These are phyloP conservation scores for Metschnikowia dekortorum DNA, from an alignment of 805 yeast species.

Conservation along the genomic window DNA sequence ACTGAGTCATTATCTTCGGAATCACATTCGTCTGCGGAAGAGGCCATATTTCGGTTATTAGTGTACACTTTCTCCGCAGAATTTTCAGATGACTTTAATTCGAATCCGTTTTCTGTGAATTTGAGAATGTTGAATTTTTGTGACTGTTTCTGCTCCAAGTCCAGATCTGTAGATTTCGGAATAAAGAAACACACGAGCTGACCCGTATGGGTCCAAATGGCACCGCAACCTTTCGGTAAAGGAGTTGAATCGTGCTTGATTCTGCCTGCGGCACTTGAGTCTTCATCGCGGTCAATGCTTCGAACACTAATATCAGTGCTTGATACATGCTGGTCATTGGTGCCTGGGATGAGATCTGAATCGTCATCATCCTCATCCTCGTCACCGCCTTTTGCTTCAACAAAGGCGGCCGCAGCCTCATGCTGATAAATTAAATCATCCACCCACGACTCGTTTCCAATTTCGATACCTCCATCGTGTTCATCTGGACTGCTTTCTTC, in stretches of 20 bases:
- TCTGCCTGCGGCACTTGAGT: background rate
- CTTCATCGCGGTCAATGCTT: background rate
- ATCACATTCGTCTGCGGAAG: background rate
- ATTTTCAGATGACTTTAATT: conserved; percentile 18
- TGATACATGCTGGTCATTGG: conserved; percentile 23
- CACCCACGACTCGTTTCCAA: conserved; percentile 42
- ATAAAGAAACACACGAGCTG: conserved; percentile 78
- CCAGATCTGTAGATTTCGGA: conserved; percentile 40
- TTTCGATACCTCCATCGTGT: conserved; percentile 23
- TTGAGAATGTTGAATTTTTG: conserved; percentile 45
- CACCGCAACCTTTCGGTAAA: conserved; percentile 91
- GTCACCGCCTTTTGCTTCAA: conserved; percentile 18
- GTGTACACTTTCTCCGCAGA: conserved; percentile 3
- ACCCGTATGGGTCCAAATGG: conserved; percentile 78
- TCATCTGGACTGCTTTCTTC: conserved; percentile 22
- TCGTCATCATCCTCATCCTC: conserved; percentile 27
- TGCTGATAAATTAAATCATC: conserved; percentile 38
- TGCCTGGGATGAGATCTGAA: conserved; percentile 36
- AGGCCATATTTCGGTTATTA: conserved; percentile 2
- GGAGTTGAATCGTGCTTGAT: conserved; percentile 66
- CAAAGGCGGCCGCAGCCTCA: conserved; percentile 20
- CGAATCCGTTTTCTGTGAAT: conserved; percentile 49
- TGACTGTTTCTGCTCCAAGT: conserved; percentile 32
- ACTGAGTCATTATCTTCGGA: conserved; percentile 9
- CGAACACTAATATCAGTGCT: conserved; percentile 7